Conservation (phyloP, 768 basidiomycete genomes). For the Mycena vitilis region DNA sequence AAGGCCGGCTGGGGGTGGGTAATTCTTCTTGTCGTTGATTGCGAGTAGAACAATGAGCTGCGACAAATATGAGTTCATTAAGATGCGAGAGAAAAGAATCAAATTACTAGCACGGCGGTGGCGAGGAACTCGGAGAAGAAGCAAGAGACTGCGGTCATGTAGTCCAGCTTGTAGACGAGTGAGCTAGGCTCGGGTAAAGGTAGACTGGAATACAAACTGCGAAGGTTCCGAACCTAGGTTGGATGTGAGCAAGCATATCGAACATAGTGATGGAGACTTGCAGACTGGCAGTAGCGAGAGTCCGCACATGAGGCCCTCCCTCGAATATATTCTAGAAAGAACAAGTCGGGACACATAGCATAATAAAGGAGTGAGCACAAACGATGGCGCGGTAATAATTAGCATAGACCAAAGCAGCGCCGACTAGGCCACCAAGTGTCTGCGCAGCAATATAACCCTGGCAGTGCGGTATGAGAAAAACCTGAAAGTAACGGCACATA, state of each 20-base stretch:
- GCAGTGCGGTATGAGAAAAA: neutral
- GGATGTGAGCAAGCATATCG: too few relatives aligned
- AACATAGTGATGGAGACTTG: constrained; percentile 43
- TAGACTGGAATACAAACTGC: too few relatives aligned
- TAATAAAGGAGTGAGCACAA: too few relatives aligned
- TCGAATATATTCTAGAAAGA: constrained; percentile 57
- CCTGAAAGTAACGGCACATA: neutral
- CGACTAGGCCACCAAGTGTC: constrained; percentile 68
- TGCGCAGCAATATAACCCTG: constrained; percentile 59
- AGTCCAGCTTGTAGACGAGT: constrained; percentile 44
- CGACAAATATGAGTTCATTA: too few relatives aligned
- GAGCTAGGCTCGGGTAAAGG: too few relatives aligned
- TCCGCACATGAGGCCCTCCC: constrained; percentile 66
- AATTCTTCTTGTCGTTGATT: constrained; percentile 64
- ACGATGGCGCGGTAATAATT: constrained; percentile 76
- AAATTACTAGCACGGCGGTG: constrained; percentile 56
- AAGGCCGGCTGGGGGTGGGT: constrained; percentile 60
- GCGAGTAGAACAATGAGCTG: constrained; percentile 55
- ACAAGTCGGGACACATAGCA: too few relatives aligned
- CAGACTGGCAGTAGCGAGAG: constrained; percentile 68
- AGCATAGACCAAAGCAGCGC: constrained; percentile 68
- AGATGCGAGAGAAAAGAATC: too few relatives aligned
- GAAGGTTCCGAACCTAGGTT: too few relatives aligned
- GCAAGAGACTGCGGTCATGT: constrained; percentile 52
- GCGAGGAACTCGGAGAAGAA: constrained; percentile 53